phyloP scores from a whole-genome alignment of 345 rosid species.

The Triadica sebifera region DNA sequence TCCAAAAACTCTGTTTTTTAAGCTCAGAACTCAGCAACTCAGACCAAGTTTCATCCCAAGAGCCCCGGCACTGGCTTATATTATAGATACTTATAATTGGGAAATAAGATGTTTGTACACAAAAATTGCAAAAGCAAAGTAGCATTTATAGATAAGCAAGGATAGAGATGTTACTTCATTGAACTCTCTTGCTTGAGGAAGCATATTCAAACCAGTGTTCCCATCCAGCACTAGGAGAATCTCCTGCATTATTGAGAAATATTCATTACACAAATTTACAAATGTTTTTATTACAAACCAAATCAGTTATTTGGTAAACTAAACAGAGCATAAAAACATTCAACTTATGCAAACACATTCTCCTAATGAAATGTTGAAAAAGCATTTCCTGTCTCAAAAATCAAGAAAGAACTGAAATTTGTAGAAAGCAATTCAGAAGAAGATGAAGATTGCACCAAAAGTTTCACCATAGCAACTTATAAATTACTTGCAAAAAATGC shows the following conservation, averaged over 20 bases:
- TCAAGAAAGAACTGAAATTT: background rate
- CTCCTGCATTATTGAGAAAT: slow-evolving; percentile 52
- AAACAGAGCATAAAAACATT: background rate
- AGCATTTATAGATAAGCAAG: slow-evolving; percentile 7
- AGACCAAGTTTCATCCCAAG: too few relatives aligned
- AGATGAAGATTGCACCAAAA: slow-evolving; percentile 5
- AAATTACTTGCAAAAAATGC: slow-evolving; percentile 2
- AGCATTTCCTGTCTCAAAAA: background rate
- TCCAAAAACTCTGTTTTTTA: too few relatives aligned
- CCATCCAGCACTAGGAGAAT: slow-evolving; percentile 93
- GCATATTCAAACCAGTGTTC: slow-evolving; percentile 95
- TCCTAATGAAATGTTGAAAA: background rate
- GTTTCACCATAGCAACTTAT: background rate
- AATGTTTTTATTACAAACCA: background rate
- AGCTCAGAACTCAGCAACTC: background rate
- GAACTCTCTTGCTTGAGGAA: slow-evolving; percentile 98
- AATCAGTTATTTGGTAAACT: background rate
- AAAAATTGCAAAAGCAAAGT: background rate
- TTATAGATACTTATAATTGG: background rate
- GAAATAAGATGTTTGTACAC: background rate
- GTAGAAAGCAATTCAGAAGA: background rate
- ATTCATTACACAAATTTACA: slow-evolving; percentile 3
- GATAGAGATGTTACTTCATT: slow-evolving; percentile 62
- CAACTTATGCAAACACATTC: background rate
- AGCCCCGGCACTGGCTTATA: background rate